A percentile compares a stretch with the other conserved stretches of the same genome.
Evolutionary conservation across 208 protist species (phyloP).

Genomic region (Herpetomonas muscarum): DNA sequence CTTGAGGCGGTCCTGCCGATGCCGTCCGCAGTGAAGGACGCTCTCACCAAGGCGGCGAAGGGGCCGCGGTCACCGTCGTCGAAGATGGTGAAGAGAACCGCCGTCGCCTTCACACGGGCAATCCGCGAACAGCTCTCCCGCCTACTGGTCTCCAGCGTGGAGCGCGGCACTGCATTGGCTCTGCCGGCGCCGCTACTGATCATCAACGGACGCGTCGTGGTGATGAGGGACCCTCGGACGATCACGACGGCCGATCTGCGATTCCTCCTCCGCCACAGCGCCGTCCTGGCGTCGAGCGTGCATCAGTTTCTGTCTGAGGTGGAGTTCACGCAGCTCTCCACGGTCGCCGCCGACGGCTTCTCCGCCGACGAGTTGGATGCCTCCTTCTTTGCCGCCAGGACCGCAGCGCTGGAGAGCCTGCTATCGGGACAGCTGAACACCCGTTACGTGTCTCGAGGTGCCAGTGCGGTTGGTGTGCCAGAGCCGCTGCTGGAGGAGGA

Average conservation of each 20-base stretch:
- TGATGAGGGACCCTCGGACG: slow-evolving; percentile 18
- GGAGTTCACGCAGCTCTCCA: slow-evolving; percentile 29
- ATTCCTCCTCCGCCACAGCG: slow-evolving; percentile 9
- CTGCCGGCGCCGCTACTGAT: slow-evolving; percentile 10
- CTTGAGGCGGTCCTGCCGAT: no score
- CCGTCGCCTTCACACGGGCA: not conserved
- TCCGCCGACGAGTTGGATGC: slow-evolving; percentile 27
- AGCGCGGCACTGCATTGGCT: not conserved
- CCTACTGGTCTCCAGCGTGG: no score
- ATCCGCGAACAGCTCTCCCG: no score
- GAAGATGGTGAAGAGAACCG: not conserved
- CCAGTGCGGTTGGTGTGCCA: not conserved
- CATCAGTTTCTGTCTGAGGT: slow-evolving; percentile 22
- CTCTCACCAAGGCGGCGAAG: no score
- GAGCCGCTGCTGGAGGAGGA: slow-evolving; percentile 8
- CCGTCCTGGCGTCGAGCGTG: slow-evolving; percentile 18
- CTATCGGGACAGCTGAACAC: slow-evolving; percentile 6
- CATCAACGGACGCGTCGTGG: slow-evolving; percentile 46
- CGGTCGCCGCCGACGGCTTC: slow-evolving; percentile 6
- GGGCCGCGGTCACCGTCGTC: no score
- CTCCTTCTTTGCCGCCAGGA: slow-evolving; percentile 36
- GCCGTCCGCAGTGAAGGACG: no score
- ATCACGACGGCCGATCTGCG: slow-evolving; percentile 38
- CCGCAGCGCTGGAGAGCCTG: slow-evolving; percentile 28
- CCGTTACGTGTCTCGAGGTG: not conserved